Evolutionary conservation across 768 basidiomycete species (phyloP).

Genomic region (Suillus fuscotomentosus): DNA sequence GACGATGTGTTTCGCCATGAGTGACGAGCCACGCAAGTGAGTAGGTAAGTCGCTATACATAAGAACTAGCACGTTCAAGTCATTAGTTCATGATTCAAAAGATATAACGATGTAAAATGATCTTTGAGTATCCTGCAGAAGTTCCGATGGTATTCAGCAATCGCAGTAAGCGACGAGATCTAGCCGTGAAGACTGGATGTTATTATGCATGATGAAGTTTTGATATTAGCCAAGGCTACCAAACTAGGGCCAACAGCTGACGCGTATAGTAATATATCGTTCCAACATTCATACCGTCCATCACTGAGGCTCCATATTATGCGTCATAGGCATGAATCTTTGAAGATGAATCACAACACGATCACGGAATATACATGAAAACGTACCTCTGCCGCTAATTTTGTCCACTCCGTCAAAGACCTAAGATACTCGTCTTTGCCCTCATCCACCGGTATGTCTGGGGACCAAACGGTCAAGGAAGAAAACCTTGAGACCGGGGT

Average conservation of each 20-base stretch:
- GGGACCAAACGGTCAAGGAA: slow-evolving; percentile 73
- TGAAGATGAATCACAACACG: background rate
- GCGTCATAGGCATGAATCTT: background rate
- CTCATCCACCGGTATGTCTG: slow-evolving; percentile 69
- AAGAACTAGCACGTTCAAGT: background rate
- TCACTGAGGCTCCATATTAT: background rate
- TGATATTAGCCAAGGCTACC: background rate
- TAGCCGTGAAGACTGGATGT: background rate
- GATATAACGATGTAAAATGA: background rate
- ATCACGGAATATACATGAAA: background rate
- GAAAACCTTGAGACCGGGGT: slow-evolving; percentile 55
- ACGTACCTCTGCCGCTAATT: slow-evolving; percentile 59
- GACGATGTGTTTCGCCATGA: background rate
- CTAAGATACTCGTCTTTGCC: slow-evolving; percentile 71
- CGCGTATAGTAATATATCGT: background rate
- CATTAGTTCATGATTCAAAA: background rate
- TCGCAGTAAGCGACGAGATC: background rate
- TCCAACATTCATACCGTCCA: background rate
- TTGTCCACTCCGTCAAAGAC: slow-evolving; percentile 69
- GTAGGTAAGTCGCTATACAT: background rate
- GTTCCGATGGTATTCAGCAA: background rate
- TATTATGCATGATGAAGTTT: background rate
- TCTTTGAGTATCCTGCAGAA: background rate
- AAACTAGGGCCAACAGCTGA: background rate
- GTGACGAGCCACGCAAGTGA: background rate